Evolutionary conservation across 495 filamentous ascomycete genomes (phyloP), one percentile per base, ranked within the genome.

Genomic region (Venustampulla echinocandica): DNA sequence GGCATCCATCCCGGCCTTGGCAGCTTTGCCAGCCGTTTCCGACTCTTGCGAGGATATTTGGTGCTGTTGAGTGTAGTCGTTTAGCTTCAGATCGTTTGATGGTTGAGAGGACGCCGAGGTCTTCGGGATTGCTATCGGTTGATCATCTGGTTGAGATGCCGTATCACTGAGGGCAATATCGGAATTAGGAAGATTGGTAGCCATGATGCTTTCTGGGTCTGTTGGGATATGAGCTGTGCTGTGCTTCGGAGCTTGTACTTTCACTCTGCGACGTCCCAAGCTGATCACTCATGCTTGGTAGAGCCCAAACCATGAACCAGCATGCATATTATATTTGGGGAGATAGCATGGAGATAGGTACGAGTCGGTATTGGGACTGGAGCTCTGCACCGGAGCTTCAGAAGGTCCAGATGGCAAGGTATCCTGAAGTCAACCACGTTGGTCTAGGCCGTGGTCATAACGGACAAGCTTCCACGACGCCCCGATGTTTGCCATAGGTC

Each of bases 231-330:
- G 35, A 44, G 38, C 1, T 24, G 40, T n/a, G 22, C 6, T 52
- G 46, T 39, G 47, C 49, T 44, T 52, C 44, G 44, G 35, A 37
- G 28, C 28, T 45, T 50, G 43, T 50, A 44, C 44, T 47, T 53
- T 53, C 54, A 21, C 43, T 52, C 52, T 50, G 50, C 49, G 25
- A 35, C 18, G 42, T 27, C 47, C 28, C 36, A 47, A 50, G 36
- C 47, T 30, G 47, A 57, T 48, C 46, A 50, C 38, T 34, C 54
- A 57, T 57, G 43, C 50, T 57, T 55, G 52, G 30, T 38, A 37
- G 7, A 10, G 34, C 6, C 34, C 7, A 18, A 30, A 37, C 15
- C 7, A 17, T 37, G 17, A 37, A 37, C 9, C 15, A 37, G 17
- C 27, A 30, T 7, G 13, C 27, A 30, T 30, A 30, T 30, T 30